These are phyloP conservation scores for Protomyces inouyei DNA, from an alignment of 1,139 yeast species.

Conservation along the genomic window DNA sequence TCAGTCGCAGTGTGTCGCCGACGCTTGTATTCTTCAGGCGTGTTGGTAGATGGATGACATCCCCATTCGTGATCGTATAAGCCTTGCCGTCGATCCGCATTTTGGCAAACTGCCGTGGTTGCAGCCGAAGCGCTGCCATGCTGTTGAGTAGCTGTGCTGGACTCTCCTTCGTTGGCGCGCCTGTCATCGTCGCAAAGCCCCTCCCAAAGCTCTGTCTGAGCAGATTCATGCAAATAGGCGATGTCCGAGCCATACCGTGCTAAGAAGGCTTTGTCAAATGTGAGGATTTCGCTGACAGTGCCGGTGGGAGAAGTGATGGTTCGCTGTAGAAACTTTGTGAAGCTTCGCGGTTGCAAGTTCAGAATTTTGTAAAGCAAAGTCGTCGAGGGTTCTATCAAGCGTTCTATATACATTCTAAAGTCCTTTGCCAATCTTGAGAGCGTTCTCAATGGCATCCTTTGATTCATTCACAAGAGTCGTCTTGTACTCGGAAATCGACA, in stretches of 20 bases:
- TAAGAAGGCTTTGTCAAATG: too few species aligned
- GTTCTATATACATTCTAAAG: background rate
- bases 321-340: too few species aligned
- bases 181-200: background rate
- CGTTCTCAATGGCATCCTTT: constrained; percentile 27
- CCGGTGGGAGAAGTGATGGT: too few species aligned
- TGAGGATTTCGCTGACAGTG: too few species aligned
- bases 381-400: too few species aligned
- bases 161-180: background rate
- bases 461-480: constrained; percentile 25
- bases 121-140: constrained; percentile 35
- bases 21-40: constrained; percentile 67
- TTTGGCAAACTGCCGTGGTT: constrained; percentile 55
- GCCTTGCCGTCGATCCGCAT: constrained; percentile 78
- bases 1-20: constrained; percentile 70
- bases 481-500: constrained; percentile 30
- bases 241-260: too few species aligned
- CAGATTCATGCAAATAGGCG: background rate
- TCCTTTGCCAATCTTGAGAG: constrained; percentile 22
- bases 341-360: too few species aligned
- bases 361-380: too few species aligned
- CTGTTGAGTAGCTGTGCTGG: background rate
- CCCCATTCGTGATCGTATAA: constrained; percentile 87
- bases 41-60: constrained; percentile 52
- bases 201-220: background rate